phyloP scores from a whole-genome alignment of 495 filamentous ascomycete genomes.

The Xylaria sp. region DNA sequence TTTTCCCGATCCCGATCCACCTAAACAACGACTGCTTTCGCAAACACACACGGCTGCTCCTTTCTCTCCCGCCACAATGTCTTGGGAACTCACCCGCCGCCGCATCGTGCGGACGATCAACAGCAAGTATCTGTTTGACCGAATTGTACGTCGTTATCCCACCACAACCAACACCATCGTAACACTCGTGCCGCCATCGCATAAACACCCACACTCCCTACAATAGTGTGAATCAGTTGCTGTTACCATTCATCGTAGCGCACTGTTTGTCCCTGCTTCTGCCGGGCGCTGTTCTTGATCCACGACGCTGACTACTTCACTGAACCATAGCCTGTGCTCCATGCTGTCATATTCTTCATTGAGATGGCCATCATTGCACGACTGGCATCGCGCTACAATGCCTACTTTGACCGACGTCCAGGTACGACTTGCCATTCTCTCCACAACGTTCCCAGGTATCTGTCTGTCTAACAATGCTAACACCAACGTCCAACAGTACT shows the following conservation, averaged over 20 bases:
- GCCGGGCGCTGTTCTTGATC: background rate
- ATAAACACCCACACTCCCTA: background rate
- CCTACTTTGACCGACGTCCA: slow-evolving; percentile 87
- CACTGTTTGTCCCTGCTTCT: background rate
- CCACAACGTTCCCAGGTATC: slow-evolving; percentile 19
- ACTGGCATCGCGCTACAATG: slow-evolving; percentile 85
- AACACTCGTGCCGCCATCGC: background rate
- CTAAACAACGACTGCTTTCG: slow-evolving; percentile 2
- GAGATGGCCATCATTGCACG: slow-evolving; percentile 86
- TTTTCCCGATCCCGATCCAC: slow-evolving; percentile 18
- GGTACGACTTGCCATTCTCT: slow-evolving; percentile 54
- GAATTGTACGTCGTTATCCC: slow-evolving; percentile 66
- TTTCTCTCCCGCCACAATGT: slow-evolving; percentile 46
- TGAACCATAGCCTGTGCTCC: slow-evolving; percentile 76
- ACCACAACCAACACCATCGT: slow-evolving; percentile 30
- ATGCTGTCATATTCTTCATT: slow-evolving; percentile 83
- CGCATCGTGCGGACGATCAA: slow-evolving; percentile 73
- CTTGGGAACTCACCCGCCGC: slow-evolving; percentile 64
- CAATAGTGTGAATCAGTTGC: background rate
- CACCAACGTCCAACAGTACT: slow-evolving; percentile 63
- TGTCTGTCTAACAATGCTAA: slow-evolving; percentile 19
- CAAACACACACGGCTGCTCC: background rate
- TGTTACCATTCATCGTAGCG: background rate
- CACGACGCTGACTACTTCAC: slow-evolving; percentile 35
- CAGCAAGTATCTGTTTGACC: slow-evolving; percentile 79